These are phyloP conservation scores for Ophidiomyces ophidiicola DNA, from an alignment of 2,329 filamentous ascomycete genomes.

Conservation along the genomic window DNA sequence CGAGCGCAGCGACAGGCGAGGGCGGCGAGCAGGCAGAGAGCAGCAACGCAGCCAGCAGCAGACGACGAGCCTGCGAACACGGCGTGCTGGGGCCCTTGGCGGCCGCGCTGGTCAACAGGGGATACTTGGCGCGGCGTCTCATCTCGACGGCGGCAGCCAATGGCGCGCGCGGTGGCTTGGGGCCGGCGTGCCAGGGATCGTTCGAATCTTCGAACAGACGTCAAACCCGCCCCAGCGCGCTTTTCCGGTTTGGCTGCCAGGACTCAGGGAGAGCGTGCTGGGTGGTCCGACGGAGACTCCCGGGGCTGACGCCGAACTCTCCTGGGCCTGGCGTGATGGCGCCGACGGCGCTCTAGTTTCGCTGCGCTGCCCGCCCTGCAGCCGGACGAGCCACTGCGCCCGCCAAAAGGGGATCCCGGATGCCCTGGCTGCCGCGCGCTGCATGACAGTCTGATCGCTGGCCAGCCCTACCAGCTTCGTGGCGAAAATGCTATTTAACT, in stretches of 20 bases:
- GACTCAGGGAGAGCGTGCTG: neutral
- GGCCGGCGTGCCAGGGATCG: constrained; percentile 11
- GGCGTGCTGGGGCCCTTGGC: constrained; percentile 6
- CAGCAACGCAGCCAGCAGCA: neutral
- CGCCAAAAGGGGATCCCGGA: no score
- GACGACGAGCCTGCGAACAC: constrained; percentile 5
- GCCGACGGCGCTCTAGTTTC: no score
- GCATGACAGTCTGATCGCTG: no score
- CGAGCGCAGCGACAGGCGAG: constrained; percentile 1
- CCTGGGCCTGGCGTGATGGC: no score
- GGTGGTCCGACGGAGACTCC: no score
- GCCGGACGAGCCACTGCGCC: no score
- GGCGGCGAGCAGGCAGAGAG: neutral
- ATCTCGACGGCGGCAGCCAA: constrained; percentile 11
- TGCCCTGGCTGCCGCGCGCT: no score
- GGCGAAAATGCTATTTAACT: no score
- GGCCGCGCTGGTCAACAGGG: constrained; percentile 9
- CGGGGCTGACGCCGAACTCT: no score
- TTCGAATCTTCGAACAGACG: constrained; percentile 11
- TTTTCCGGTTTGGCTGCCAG: neutral
- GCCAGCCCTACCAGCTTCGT: no score
- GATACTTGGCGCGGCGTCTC: constrained; percentile 14
- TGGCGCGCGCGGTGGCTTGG: constrained; percentile 3
- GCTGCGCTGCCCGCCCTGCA: no score
- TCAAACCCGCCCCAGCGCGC: constrained; percentile 3